Conservation (phyloP, 148 eudicot genomes). For the Diospyros lotus region DNA sequence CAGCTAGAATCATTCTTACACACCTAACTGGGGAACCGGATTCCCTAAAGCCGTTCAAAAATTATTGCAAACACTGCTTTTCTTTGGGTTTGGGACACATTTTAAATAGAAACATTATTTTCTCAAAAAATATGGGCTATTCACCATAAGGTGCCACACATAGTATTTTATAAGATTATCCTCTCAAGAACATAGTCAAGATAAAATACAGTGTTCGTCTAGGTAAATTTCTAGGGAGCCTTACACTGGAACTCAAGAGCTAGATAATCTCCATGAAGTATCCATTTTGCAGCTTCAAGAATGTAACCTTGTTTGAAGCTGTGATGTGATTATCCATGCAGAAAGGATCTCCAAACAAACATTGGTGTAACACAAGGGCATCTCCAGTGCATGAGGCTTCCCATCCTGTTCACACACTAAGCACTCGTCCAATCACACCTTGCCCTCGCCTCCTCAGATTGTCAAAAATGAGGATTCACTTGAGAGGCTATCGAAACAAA, state of each 20-base stretch:
- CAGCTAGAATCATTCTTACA: neutral
- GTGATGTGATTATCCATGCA: neutral
- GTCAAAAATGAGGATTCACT: too few relatives aligned
- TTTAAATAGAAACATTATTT: neutral
- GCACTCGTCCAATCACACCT: too few relatives aligned
- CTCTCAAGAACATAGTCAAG: too few relatives aligned
- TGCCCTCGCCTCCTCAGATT: too few relatives aligned
- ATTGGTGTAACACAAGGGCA: too few relatives aligned
- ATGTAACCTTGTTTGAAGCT: neutral
- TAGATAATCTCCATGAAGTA: neutral
- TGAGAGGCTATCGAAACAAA: too few relatives aligned
- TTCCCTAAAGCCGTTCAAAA: neutral
- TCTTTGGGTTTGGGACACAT: neutral
- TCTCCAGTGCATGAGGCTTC: too few relatives aligned
- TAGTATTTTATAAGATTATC: neutral
- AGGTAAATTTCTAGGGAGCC: neutral
- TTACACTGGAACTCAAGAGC: neutral
- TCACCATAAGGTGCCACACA: neutral
- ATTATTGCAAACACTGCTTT: neutral
- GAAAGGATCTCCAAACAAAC: too few relatives aligned
- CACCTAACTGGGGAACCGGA: neutral
- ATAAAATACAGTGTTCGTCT: neutral
- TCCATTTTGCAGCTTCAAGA: neutral
- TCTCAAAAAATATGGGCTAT: neutral
- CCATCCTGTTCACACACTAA: too few relatives aligned